Evolutionary conservation across 345 rosid species (phyloP).

Genomic region (Euphorbia lathyris): DNA sequence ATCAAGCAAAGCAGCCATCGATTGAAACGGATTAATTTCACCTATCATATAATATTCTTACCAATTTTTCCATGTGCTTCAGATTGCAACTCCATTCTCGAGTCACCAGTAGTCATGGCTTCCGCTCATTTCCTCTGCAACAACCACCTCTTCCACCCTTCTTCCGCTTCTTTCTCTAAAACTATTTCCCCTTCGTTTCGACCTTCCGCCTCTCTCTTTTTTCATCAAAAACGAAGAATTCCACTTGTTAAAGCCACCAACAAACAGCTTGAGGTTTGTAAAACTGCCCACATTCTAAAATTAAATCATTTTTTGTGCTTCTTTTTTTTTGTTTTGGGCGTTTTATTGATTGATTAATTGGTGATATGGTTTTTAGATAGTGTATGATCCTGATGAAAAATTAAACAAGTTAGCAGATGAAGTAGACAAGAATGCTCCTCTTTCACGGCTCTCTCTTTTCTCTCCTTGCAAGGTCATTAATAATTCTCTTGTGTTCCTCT

Average conservation of each 20-base stretch:
- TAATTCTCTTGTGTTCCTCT: not conserved
- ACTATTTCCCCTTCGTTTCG: slow-evolving; percentile 19
- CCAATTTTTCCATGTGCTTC: not conserved
- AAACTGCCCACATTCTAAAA: too few relatives aligned
- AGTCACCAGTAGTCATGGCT: slow-evolving; percentile 30
- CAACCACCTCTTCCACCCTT: slow-evolving; percentile 25
- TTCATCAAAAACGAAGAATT: slow-evolving; percentile 26
- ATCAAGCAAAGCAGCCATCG: too few relatives aligned
- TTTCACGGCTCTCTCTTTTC: slow-evolving; percentile 85
- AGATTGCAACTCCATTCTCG: not conserved
- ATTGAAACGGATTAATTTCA: too few relatives aligned
- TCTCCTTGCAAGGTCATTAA: slow-evolving; percentile 88
- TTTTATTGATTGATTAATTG: slow-evolving; percentile 6
- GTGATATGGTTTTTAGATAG: slow-evolving; percentile 45
- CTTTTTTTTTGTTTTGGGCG: not conserved
- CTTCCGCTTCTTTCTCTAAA: slow-evolving; percentile 32
- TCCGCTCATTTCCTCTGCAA: slow-evolving; percentile 50
- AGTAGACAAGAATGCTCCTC: slow-evolving; percentile 79
- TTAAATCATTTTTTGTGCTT: not conserved
- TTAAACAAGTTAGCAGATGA: slow-evolving; percentile 67
- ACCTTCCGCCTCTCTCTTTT: slow-evolving; percentile 24
- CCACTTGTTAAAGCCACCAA: slow-evolving; percentile 46
- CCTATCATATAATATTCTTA: too few relatives aligned
- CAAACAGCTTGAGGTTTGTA: slow-evolving; percentile 58
- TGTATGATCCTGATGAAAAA: slow-evolving; percentile 81